A percentile compares a stretch with the other conserved stretches of the same genome.
phyloP scores from a whole-genome alignment of 768 basidiomycete genomes.

The Gymnopilus junonius region DNA sequence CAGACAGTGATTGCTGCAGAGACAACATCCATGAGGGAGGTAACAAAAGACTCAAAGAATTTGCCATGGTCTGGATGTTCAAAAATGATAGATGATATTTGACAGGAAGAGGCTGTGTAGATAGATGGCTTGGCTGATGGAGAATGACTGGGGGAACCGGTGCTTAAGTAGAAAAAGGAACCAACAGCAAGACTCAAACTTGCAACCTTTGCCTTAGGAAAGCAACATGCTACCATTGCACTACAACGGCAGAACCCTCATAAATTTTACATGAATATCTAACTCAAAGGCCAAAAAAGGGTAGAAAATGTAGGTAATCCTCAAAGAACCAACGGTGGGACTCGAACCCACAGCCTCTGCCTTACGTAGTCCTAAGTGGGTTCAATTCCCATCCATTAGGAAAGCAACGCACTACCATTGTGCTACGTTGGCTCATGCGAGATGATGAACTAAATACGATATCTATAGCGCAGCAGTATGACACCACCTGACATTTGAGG shows the following conservation, averaged over 20 bases:
- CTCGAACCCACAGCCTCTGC: constrained; percentile 30
- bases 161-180: neutral
- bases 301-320: too few relatives aligned
- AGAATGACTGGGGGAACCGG: too few relatives aligned
- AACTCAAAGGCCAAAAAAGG: too few relatives aligned
- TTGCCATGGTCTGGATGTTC: too few relatives aligned
- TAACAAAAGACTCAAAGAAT: too few relatives aligned
- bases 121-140: too few relatives aligned
- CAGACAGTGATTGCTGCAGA: constrained; percentile 17
- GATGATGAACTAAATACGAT: neutral
- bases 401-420: constrained; percentile 35
- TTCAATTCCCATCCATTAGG: constrained; percentile 9
- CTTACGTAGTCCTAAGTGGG: constrained; percentile 2
- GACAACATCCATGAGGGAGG: constrained; percentile 15
- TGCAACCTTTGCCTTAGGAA: constrained; percentile 33
- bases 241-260: constrained; percentile 30
- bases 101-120: neutral
- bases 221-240: constrained; percentile 34
- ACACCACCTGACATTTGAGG: constrained; percentile 24
- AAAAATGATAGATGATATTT: neutral
- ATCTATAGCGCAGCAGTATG: neutral
- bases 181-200: constrained; percentile 25
- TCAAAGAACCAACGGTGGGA: constrained; percentile 6
- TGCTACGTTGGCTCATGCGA: constrained; percentile 23
- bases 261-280: too few relatives aligned